phyloP scores from a whole-genome alignment of 2,329 filamentous ascomycete species.

The Alternaria solani region DNA sequence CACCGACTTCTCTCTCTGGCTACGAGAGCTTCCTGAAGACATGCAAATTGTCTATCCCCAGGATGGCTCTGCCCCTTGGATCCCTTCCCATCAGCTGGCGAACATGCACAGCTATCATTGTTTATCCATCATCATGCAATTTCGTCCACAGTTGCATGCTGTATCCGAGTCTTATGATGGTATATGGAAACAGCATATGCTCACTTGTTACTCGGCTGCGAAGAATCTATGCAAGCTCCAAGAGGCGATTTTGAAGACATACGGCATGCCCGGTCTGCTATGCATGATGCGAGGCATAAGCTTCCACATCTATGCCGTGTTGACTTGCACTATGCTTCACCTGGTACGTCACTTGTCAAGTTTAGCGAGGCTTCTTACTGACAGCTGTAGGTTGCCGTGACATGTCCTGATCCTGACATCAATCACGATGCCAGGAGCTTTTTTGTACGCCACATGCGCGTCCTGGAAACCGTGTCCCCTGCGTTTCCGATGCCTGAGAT shows the following conservation, averaged over 20 bases:
- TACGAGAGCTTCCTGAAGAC: constrained; percentile 78
- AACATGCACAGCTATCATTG: constrained; percentile 92
- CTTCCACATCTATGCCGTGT: constrained; percentile 90
- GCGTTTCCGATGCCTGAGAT: constrained; percentile 91
- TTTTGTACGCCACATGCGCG: constrained; percentile 92
- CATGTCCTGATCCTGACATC: constrained; percentile 88
- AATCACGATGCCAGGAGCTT: constrained; percentile 85
- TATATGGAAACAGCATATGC: constrained; percentile 88
- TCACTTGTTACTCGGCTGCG: constrained; percentile 82
- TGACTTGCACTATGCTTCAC: constrained; percentile 93
- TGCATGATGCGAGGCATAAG: constrained; percentile 95
- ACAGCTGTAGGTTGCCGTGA: constrained; percentile 78
- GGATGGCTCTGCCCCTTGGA: constrained; percentile 82
- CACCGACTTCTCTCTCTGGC: constrained; percentile 77
- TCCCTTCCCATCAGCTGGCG: constrained; percentile 85
- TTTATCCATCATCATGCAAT: constrained; percentile 83
- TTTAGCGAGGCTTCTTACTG: constrained; percentile 9
- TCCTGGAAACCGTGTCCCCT: constrained; percentile 83
- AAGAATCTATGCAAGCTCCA: constrained; percentile 86
- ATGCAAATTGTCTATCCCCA: constrained; percentile 78
- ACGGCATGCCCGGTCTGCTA: constrained; percentile 79
- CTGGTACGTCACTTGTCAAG: constrained; percentile 71
- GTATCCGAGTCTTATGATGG: constrained; percentile 80
- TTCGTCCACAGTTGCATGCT: constrained; percentile 80
- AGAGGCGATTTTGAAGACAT: constrained; percentile 79